Evolutionary conservation across 208 protist species (phyloP).

Genomic region (Lotmaria passim): DNA sequence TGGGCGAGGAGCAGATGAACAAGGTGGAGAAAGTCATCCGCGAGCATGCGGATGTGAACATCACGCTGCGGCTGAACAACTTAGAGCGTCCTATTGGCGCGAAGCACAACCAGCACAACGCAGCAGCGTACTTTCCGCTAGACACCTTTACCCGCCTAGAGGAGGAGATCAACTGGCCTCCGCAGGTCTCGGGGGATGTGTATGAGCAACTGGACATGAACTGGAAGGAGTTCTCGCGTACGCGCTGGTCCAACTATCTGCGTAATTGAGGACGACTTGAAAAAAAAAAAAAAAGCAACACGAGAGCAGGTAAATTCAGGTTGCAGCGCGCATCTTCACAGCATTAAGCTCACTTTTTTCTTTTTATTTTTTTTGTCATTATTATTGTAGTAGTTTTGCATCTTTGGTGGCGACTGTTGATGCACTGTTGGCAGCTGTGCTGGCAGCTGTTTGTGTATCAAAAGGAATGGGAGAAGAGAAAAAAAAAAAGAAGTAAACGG

Average conservation of each 20-base stretch:
- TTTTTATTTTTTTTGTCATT: slow-evolving; percentile 1
- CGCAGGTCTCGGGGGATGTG: slow-evolving; percentile 84
- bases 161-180: slow-evolving; percentile 92
- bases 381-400: no score
- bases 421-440: no score
- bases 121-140: slow-evolving; percentile 72
- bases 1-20: slow-evolving; percentile 83
- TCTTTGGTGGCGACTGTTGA: no score
- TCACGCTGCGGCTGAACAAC: slow-evolving; percentile 73
- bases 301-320: not conserved
- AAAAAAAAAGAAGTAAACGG: no score
- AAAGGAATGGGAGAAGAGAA: no score
- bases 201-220: slow-evolving; percentile 92
- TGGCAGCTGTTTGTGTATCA: no score
- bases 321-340: slow-evolving; percentile 10
- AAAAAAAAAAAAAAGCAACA: not conserved
- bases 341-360: slow-evolving; percentile 24
- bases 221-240: slow-evolving; percentile 93
- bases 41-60: slow-evolving; percentile 86
- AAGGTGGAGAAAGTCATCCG: slow-evolving; percentile 81
- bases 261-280: slow-evolving; percentile 42
- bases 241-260: slow-evolving; percentile 89
- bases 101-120: slow-evolving; percentile 61
- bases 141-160: slow-evolving; percentile 87
- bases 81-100: slow-evolving; percentile 72